phyloP scores from a whole-genome alignment of 1,284 basidiomycete species.

The Athelia sp. region DNA sequence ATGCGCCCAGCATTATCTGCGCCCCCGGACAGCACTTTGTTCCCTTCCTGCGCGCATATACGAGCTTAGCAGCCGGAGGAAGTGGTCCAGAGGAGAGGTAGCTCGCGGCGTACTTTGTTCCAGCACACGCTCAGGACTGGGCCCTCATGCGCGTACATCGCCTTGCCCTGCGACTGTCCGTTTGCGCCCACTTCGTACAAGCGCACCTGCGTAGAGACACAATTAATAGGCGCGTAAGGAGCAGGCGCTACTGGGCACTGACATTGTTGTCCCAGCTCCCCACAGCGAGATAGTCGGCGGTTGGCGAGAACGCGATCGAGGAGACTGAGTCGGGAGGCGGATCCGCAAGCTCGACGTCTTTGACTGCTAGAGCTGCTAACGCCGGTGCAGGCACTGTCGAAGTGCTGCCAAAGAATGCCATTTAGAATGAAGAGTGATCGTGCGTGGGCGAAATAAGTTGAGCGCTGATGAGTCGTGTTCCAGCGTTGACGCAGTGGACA shows the following conservation, averaged over 20 bases:
- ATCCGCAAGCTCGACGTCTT: conserved; percentile 55
- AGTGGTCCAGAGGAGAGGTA: background rate
- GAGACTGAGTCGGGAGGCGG: conserved; percentile 59
- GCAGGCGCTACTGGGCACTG: no score
- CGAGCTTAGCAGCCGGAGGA: background rate
- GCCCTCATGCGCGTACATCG: conserved; percentile 75
- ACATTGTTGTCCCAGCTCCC: conserved; percentile 64
- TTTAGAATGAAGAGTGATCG: background rate
- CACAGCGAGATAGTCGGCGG: conserved; percentile 52
- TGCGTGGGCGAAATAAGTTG: no score
- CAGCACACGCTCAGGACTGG: conserved; percentile 79
- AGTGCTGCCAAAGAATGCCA: background rate
- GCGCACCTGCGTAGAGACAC: conserved; percentile 34
- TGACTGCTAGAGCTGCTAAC: conserved; percentile 18
- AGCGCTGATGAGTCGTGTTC: no score
- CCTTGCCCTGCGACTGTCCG: conserved; percentile 65
- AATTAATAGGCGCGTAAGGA: no score
- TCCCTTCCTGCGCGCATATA: conserved; percentile 52
- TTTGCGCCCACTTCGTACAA: conserved; percentile 50
- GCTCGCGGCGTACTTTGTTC: conserved; percentile 48
- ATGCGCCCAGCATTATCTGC: conserved; percentile 78
- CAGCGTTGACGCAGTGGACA: no score
- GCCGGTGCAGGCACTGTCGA: background rate
- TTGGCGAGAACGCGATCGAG: conserved; percentile 42
- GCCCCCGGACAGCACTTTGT: conserved; percentile 74